phyloP scores from a whole-genome alignment of 164 flowering plant species.

The Liriodendron chinense region DNA sequence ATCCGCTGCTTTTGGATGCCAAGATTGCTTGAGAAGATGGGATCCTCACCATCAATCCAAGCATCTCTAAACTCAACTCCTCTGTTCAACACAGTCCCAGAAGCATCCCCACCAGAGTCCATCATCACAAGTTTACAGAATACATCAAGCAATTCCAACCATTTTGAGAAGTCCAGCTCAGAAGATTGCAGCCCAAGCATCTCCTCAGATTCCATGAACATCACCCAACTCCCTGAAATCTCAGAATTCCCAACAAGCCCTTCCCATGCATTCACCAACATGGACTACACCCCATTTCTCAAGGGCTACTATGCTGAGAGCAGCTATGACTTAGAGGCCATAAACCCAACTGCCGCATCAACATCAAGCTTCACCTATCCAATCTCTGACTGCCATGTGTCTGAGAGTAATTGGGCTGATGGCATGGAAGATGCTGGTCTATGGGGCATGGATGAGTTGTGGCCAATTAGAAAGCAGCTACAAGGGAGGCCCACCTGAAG shows the following conservation, averaged over 20 bases:
- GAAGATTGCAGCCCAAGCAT: slow-evolving; percentile 23
- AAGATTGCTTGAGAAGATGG: slow-evolving; percentile 56
- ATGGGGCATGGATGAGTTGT: slow-evolving; percentile 55
- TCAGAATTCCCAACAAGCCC: slow-evolving; percentile 27
- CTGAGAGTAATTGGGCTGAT: slow-evolving; percentile 32
- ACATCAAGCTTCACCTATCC: slow-evolving; percentile 12
- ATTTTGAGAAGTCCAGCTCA: slow-evolving; percentile 15
- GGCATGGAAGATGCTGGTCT: slow-evolving; percentile 27
- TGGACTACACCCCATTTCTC: slow-evolving; percentile 8
- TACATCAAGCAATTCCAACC: neutral
- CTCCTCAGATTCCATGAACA: slow-evolving; percentile 24
- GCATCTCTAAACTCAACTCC: slow-evolving; percentile 12
- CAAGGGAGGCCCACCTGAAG: slow-evolving; percentile 10
- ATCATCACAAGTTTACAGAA: slow-evolving; percentile 3
- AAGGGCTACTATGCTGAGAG: slow-evolving; percentile 20
- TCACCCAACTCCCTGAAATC: slow-evolving; percentile 27
- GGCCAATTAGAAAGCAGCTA: slow-evolving; percentile 31
- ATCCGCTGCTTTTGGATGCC: slow-evolving; percentile 63
- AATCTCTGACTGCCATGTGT: slow-evolving; percentile 23
- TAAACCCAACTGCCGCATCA: slow-evolving; percentile 26
- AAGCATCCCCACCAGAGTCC: slow-evolving; percentile 7
- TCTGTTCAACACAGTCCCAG: slow-evolving; percentile 8
- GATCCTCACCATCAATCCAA: slow-evolving; percentile 19
- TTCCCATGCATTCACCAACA: slow-evolving; percentile 6
- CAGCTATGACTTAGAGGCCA: slow-evolving; percentile 30